These are phyloP conservation scores for Aspergillus awamori DNA, from an alignment of 2,329 filamentous ascomycete genomes.

Conservation along the genomic window DNA sequence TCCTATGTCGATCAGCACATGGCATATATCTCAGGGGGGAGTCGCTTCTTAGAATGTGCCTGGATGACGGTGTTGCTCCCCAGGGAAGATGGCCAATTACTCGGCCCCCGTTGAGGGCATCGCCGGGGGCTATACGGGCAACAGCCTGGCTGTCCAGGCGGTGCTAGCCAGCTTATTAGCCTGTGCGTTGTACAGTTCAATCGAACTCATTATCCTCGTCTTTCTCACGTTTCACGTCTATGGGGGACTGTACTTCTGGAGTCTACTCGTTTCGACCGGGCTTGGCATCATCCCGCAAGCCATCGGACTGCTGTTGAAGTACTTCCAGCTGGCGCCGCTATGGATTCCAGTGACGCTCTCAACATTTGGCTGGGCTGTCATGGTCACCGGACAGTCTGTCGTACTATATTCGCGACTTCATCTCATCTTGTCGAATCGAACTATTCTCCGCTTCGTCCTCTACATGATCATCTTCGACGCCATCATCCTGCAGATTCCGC, in stretches of 20 bases:
- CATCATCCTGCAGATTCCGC: conserved; percentile 55
- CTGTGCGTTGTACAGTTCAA: conserved; percentile 52
- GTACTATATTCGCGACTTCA: conserved; percentile 66
- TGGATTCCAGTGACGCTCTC: conserved; percentile 44
- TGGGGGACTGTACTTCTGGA: conserved; percentile 54
- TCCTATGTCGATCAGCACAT: not conserved
- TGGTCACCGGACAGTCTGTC: conserved; percentile 63
- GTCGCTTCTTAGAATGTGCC: not conserved
- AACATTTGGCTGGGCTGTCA: conserved; percentile 57
- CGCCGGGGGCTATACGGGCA: conserved; percentile 37
- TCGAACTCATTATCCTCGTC: conserved; percentile 51
- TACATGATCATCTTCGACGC: conserved; percentile 60
- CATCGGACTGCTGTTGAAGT: conserved; percentile 51
- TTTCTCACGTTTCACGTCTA: conserved; percentile 51
- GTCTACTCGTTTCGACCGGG: conserved; percentile 46
- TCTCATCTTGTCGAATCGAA: conserved; percentile 54
- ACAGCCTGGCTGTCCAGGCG: conserved; percentile 40
- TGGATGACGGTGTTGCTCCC: not conserved
- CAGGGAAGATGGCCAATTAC: conserved; percentile 10
- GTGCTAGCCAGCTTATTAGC: conserved; percentile 49
- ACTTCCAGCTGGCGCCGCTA: conserved; percentile 36
- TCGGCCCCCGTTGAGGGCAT: conserved; percentile 30
- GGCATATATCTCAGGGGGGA: not conserved
- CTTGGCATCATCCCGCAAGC: conserved; percentile 49
- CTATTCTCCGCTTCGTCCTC: conserved; percentile 52